Evolutionary conservation across 2,329 filamentous ascomycete species (phyloP).

Genomic region (Fusarium drepaniforme): DNA sequence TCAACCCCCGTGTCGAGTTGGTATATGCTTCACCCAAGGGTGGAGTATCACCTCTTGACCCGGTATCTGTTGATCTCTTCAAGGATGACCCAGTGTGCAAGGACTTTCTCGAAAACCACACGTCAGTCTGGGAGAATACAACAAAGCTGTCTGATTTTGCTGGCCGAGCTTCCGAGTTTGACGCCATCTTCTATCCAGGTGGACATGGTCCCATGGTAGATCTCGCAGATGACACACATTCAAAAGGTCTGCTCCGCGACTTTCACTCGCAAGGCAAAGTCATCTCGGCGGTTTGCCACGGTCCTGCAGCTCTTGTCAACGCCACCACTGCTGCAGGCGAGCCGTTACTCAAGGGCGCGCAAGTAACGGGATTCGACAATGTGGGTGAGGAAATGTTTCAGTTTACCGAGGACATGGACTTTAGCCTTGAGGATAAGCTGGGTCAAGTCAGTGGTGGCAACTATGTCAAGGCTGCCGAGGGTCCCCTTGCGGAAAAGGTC

Average conservation of each 20-base stretch:
- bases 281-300: constrained; percentile 76
- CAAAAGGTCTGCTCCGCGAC: constrained; percentile 68
- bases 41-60: constrained; percentile 72
- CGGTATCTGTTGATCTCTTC: constrained; percentile 64
- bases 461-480: constrained; percentile 63
- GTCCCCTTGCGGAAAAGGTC: constrained; percentile 61
- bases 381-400: constrained; percentile 63
- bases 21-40: constrained; percentile 71
- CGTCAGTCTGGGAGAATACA: constrained; percentile 72
- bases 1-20: constrained; percentile 63
- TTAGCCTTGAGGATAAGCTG: constrained; percentile 53
- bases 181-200: constrained; percentile 68
- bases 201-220: constrained; percentile 76
- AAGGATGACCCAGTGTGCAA: constrained; percentile 61
- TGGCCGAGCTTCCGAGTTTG: constrained; percentile 69
- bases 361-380: constrained; percentile 72
- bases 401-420: constrained; percentile 66
- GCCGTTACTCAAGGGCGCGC: constrained; percentile 64
- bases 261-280: constrained; percentile 71
- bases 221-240: constrained; percentile 65
- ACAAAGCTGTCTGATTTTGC: constrained; percentile 67
- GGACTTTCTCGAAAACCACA: constrained; percentile 65
- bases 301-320: constrained; percentile 70
- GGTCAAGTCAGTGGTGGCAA: constrained; percentile 59
- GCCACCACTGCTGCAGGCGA: constrained; percentile 65